phyloP scores from a whole-genome alignment of 352 stramenopile genomes.

The Blastocystis sp. region DNA sequence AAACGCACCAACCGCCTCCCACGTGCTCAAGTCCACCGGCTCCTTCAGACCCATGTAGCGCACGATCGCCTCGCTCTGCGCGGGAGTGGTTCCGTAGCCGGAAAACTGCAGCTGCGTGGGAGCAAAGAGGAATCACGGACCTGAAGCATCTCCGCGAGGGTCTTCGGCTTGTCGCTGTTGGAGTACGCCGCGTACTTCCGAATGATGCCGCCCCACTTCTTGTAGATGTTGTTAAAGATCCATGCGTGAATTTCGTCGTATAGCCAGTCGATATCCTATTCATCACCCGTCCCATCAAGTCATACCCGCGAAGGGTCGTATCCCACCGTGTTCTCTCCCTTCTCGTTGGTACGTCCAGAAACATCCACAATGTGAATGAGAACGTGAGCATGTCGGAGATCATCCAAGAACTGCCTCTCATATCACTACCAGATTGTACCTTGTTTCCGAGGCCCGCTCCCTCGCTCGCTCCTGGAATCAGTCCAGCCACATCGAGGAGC shows the following conservation, averaged over 20 bases:
- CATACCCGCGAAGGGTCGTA: slow-evolving; percentile 67
- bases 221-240: slow-evolving; percentile 77
- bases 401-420: slow-evolving; percentile 70
- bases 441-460: slow-evolving; percentile 91
- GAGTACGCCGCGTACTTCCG: slow-evolving; percentile 69
- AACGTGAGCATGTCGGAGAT: slow-evolving; percentile 73
- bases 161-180: slow-evolving; percentile 59
- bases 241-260: slow-evolving; percentile 74
- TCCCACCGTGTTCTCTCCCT: slow-evolving; percentile 71
- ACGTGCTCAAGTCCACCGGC: slow-evolving; percentile 54
- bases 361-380: slow-evolving; percentile 79
- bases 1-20: not conserved
- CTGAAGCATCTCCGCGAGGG: slow-evolving; percentile 27
- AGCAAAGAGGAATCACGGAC: slow-evolving; percentile 59
- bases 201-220: slow-evolving; percentile 70
- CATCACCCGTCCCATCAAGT: not conserved
- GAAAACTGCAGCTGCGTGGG: slow-evolving; percentile 59
- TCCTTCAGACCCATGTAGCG: slow-evolving; percentile 63
- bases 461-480: slow-evolving; percentile 79
- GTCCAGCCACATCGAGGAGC: slow-evolving; percentile 80
- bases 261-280: slow-evolving; percentile 76
- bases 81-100: slow-evolving; percentile 65
- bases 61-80: slow-evolving; percentile 68
- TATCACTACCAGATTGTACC: slow-evolving; percentile 71
- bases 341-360: slow-evolving; percentile 75